Percentiles rank a stretch among this genome's conserved stretches.
Conservation (phyloP, 805 yeast genomes). For the Teunomyces cretensis region DNA sequence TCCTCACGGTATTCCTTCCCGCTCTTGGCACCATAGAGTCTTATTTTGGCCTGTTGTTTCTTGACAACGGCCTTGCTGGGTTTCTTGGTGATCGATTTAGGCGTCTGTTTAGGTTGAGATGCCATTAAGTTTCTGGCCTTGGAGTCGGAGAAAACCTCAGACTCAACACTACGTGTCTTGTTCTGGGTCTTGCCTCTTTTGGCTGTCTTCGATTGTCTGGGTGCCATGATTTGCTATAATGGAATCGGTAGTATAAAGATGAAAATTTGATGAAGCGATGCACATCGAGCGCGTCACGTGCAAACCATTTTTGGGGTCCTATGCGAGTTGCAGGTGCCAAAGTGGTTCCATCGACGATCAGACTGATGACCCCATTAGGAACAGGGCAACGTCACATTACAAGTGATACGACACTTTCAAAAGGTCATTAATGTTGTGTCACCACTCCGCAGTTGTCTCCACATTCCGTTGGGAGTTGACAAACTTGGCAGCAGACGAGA, state of each 20-base stretch:
- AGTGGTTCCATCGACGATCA: too few species aligned
- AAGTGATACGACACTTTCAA: too few species aligned
- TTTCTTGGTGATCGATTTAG: conserved; percentile 52
- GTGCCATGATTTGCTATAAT: conserved; percentile 43
- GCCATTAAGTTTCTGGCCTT: conserved; percentile 68
- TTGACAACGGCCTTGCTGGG: conserved; percentile 54
- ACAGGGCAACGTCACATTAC: too few species aligned
- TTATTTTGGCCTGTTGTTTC: conserved; percentile 62
- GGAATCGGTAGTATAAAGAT: neutral
- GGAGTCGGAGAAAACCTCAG: conserved; percentile 66
- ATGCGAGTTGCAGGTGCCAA: too few species aligned
- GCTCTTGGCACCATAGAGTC: conserved; percentile 65
- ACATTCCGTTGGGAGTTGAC: too few species aligned
- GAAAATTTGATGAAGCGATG: conserved; percentile 5
- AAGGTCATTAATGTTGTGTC: too few species aligned
- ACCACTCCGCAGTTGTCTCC: too few species aligned
- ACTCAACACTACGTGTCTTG: conserved; percentile 53
- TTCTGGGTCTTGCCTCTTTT: conserved; percentile 56
- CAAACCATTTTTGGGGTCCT: neutral
- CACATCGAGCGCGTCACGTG: conserved; percentile 2
- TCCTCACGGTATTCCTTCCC: conserved; percentile 67
- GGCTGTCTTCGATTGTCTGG: conserved; percentile 57
- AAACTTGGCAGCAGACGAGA: too few species aligned
- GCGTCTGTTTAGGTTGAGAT: conserved; percentile 57
- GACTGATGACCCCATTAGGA: too few species aligned